Percentiles rank a stretch among this genome's conserved stretches.
phyloP scores from a whole-genome alignment of 768 basidiomycete species.

The Jaapia argillacea region DNA sequence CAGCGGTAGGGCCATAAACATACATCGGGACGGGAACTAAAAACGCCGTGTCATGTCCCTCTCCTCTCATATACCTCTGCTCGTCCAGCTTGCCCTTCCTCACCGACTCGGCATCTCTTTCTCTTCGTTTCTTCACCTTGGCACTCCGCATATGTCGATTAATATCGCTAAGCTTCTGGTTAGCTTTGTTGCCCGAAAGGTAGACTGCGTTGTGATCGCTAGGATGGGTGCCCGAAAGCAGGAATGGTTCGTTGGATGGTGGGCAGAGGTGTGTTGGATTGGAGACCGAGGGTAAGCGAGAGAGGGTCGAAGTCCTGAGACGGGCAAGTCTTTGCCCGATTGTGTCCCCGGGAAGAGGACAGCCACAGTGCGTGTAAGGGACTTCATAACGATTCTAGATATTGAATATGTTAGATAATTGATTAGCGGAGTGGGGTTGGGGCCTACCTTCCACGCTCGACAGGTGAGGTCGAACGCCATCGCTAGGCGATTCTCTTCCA shows the following conservation, averaged over 20 bases:
- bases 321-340: conserved; percentile 33
- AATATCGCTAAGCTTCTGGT: conserved; percentile 8
- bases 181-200: conserved; percentile 19
- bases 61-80: conserved; percentile 7
- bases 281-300: conserved; percentile 17
- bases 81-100: conserved; percentile 11
- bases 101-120: conserved; percentile 12
- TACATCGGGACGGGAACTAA: conserved; percentile 27
- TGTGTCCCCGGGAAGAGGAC: conserved; percentile 36
- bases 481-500: conserved; percentile 34
- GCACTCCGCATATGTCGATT: conserved; percentile 13
- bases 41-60: conserved; percentile 24
- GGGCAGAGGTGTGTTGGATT: no score
- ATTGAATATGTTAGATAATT: conserved; percentile 2
- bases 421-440: no score
- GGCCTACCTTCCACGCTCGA: conserved; percentile 33
- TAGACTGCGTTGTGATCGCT: conserved; percentile 43
- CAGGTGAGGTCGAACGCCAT: conserved; percentile 40
- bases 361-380: conserved; percentile 52
- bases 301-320: conserved; percentile 8
- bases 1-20: conserved; percentile 1
- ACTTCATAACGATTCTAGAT: conserved; percentile 30
- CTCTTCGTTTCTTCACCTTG: conserved; percentile 17
- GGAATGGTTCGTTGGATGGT: conserved; percentile 20
- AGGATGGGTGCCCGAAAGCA: conserved; percentile 42